Conservation (phyloP, 2,329 filamentous ascomycete species). For the Apiospora malaysiana region DNA sequence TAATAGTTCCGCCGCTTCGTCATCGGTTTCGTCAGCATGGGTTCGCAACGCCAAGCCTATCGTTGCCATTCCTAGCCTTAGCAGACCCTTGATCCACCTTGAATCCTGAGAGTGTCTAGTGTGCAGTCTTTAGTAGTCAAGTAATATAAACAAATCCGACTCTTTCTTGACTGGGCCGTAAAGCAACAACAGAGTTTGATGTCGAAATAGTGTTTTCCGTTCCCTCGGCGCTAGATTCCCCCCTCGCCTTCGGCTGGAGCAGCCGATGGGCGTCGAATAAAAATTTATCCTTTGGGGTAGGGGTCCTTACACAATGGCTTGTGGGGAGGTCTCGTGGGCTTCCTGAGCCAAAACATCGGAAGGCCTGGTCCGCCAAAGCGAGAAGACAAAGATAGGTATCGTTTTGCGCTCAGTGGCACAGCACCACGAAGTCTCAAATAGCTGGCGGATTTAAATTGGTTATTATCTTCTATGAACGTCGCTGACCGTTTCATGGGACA, state of each 20-base stretch:
- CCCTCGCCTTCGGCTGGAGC: neutral
- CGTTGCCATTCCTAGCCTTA: neutral
- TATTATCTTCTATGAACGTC: neutral
- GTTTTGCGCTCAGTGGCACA: neutral
- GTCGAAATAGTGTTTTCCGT: too few species aligned
- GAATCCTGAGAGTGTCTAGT: neutral
- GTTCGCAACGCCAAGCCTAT: neutral
- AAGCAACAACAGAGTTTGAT: too few species aligned
- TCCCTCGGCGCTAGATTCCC: neutral
- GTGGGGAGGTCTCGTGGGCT: neutral
- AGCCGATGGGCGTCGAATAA: neutral
- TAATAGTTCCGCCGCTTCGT: neutral
- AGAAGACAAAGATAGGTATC: neutral
- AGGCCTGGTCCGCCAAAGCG: neutral
- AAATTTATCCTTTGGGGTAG: neutral
- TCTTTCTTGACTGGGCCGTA: too few species aligned
- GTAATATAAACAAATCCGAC: too few species aligned
- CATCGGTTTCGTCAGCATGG: neutral
- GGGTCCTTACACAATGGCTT: neutral
- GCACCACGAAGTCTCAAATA: neutral
- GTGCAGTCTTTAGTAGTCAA: too few species aligned
- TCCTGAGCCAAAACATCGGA: neutral
- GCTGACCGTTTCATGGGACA: too few species aligned
- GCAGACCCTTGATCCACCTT: neutral
- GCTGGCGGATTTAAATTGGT: neutral